Percentiles rank a stretch among this genome's conserved stretches.
Evolutionary conservation across 768 basidiomycete genomes (phyloP).

Genomic region (Tephrocybe sp.): DNA sequence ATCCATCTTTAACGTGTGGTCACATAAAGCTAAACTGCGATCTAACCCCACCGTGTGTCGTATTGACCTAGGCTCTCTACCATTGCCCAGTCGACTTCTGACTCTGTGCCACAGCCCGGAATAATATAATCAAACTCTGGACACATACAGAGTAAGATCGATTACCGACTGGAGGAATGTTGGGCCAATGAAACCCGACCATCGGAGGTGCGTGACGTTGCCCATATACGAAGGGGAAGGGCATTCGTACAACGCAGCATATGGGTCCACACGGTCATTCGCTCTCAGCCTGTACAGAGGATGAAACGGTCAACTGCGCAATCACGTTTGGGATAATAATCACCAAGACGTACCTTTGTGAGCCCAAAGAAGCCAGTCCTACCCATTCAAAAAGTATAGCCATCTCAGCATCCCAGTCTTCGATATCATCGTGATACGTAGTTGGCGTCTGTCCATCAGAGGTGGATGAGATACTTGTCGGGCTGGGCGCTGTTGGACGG

Average conservation of each 20-base stretch:
- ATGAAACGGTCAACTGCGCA: neutral
- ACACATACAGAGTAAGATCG: conserved; percentile 37
- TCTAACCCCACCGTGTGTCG: conserved; percentile 29
- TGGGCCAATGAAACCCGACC: conserved; percentile 56
- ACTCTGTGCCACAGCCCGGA: no score
- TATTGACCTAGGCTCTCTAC: conserved; percentile 27
- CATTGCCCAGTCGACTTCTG: conserved; percentile 9
- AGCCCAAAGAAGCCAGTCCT: conserved; percentile 63
- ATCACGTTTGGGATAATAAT: neutral
- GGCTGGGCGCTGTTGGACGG: conserved; percentile 20
- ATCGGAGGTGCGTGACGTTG: conserved; percentile 51
- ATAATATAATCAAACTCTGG: neutral
- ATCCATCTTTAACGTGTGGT: no score
- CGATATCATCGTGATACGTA: conserved; percentile 30
- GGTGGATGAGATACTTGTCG: neutral
- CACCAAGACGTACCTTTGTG: conserved; percentile 50
- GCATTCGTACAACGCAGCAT: conserved; percentile 61
- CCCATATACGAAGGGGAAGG: conserved; percentile 45
- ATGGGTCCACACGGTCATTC: conserved; percentile 68
- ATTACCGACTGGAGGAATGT: conserved; percentile 53
- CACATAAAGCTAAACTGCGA: neutral
- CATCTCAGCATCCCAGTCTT: conserved; percentile 50
- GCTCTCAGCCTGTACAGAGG: conserved; percentile 44
- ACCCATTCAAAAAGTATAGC: conserved; percentile 66
- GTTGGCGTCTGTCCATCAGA: neutral